Evolutionary conservation across 2,329 filamentous ascomycete genomes (phyloP), one percentile per base, ranked within the genome.

Genomic region (Botryotinia globosa): DNA sequence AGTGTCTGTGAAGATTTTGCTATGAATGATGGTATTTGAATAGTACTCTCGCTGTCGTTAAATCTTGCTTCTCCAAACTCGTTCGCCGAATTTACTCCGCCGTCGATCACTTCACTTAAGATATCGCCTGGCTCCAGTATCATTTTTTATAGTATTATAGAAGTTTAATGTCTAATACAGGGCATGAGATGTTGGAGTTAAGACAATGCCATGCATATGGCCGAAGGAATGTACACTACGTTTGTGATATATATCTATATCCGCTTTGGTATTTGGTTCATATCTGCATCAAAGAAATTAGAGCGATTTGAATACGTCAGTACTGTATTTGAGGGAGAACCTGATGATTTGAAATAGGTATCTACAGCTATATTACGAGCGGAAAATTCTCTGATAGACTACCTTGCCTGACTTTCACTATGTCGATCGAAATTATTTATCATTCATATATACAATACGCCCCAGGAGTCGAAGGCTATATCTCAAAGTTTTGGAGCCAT

Each of bases 331-430:
- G 0, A 25, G 5, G 1, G 4, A 10, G 22, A 48, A 48, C 10
- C 22, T 12, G 3, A 25, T 25, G 1, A 12, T 48, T 4, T 2
- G 10, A n/a, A n/a, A 29, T 58, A 14, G 10, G 0, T 44, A 59
- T 59, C 29, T 34, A 20, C 29, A 58, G 54, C 3, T 10, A 29
- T 3, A 32, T 20, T 3, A 32, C 3, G 18, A 5, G 29, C 18
- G 10, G 1, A 3, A 32, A 10, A 32, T 18, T 0, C 4, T n/a
- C n/a, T 16, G 18, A 14, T 8, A n/a, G 12, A 1, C 1, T 29
- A 3, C 44, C 18, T 45, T 45, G 0, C 16, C 6, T 58, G 9
- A 29, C 10, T 34, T 58, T 58, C 16, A 58, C 7, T 34, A 20
- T 58, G 16, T 58, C 29, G 8, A 34, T 5, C 3, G 18, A 22